A percentile compares a stretch with the other conserved stretches of the same genome.
These are phyloP conservation scores for Penicillium sp. DNA, from an alignment of 2,329 filamentous ascomycete genomes.

Conservation along the genomic window DNA sequence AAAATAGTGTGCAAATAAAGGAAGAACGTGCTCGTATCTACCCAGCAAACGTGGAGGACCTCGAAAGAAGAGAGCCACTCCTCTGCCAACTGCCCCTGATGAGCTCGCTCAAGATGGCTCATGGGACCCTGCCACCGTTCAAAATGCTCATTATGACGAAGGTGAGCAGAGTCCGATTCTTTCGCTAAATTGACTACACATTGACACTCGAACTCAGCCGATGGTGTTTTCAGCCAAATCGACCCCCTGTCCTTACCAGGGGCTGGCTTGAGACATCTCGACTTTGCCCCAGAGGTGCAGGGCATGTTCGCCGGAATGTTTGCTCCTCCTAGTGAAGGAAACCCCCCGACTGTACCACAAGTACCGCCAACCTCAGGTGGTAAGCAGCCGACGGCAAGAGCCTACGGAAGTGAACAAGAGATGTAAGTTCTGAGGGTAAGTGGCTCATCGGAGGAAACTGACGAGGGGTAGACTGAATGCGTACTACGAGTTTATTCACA, in stretches of 20 bases:
- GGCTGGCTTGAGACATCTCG: slow-evolving; percentile 37
- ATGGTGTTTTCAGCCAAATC: slow-evolving; percentile 38
- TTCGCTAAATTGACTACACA: background rate
- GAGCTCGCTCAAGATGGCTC: slow-evolving; percentile 19
- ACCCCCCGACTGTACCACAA: slow-evolving; percentile 26
- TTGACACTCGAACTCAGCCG: slow-evolving; percentile 23
- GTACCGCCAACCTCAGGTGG: slow-evolving; percentile 22
- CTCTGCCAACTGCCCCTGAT: slow-evolving; percentile 21
- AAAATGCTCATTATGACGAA: slow-evolving; percentile 28
- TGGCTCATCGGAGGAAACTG: background rate
- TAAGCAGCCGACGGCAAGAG: slow-evolving; percentile 31
- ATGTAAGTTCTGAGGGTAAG: slow-evolving; percentile 28
- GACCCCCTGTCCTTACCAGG: slow-evolving; percentile 38
- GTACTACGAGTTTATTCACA: slow-evolving; percentile 45
- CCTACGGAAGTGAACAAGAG: slow-evolving; percentile 38
- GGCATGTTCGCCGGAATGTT: slow-evolving; percentile 38
- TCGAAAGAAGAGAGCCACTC: slow-evolving; percentile 36
- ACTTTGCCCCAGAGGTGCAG: slow-evolving; percentile 30
- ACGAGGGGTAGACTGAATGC: slow-evolving; percentile 35
- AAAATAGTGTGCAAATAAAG: slow-evolving; percentile 36
- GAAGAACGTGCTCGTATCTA: slow-evolving; percentile 39
- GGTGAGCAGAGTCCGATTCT: slow-evolving; percentile 22
- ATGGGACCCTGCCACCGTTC: slow-evolving; percentile 21
- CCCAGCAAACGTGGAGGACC: slow-evolving; percentile 44
- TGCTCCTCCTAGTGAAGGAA: slow-evolving; percentile 20